These are phyloP conservation scores for Candida ovalis DNA, from an alignment of 805 yeast genomes.

Conservation along the genomic window DNA sequence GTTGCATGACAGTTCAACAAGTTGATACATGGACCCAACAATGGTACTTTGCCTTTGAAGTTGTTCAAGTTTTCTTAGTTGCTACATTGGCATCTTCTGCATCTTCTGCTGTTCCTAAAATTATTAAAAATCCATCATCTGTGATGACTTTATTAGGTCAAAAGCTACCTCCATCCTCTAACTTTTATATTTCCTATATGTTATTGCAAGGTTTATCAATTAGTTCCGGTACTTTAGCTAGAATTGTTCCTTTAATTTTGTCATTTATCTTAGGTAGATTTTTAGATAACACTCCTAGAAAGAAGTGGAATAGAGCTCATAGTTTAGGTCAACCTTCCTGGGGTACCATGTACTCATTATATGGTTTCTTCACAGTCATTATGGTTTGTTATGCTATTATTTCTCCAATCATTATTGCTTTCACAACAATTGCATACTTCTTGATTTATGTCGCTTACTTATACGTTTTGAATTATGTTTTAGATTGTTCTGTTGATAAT, in stretches of 20 bases:
- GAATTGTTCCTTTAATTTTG: constrained; percentile 67
- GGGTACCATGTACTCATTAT: constrained; percentile 80
- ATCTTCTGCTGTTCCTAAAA: constrained; percentile 70
- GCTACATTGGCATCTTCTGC: constrained; percentile 81
- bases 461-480: constrained; percentile 62
- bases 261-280: constrained; percentile 66
- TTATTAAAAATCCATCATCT: constrained; percentile 57
- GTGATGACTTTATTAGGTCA: constrained; percentile 75
- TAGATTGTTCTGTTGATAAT: constrained; percentile 54
- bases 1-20: constrained; percentile 65
- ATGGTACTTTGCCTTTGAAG: constrained; percentile 89
- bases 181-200: constrained; percentile 83
- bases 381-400: constrained; percentile 74
- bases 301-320: constrained; percentile 78
- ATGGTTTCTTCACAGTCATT: constrained; percentile 71
- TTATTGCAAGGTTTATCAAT: constrained; percentile 76
- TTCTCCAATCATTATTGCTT: constrained; percentile 67
- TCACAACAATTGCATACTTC: constrained; percentile 55
- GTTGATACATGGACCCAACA: constrained; percentile 80
- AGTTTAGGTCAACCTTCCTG: constrained; percentile 64
- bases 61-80: constrained; percentile 83
- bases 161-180: constrained; percentile 84
- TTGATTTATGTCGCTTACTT: constrained; percentile 58
- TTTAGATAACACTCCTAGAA: constrained; percentile 85
- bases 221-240: constrained; percentile 74